phyloP scores from a whole-genome alignment of 1,284 basidiomycete genomes.

The Puccinia horiana region DNA sequence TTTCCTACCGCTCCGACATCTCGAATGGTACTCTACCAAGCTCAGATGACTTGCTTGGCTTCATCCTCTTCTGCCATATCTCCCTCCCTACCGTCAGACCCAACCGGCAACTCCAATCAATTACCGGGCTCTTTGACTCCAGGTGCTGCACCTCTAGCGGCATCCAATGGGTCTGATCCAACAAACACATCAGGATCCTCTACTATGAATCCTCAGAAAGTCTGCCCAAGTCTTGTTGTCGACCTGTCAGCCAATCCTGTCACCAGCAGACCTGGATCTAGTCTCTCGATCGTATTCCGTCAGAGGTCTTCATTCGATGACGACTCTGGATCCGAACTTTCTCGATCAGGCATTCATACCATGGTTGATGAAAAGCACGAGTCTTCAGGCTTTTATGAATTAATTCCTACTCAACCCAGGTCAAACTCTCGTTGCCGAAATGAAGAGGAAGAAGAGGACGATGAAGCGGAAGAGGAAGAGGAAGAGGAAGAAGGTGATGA shows the following conservation, averaged over 20 bases:
- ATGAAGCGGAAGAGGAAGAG: conserved; percentile 10
- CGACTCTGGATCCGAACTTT: conserved; percentile 35
- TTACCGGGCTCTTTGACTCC: not conserved
- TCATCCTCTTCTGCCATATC: not conserved
- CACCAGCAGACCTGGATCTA: not conserved
- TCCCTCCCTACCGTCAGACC: not conserved
- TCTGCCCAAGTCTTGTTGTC: not conserved
- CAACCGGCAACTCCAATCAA: not conserved
- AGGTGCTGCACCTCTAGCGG: not conserved
- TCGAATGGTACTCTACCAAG: conserved; percentile 39
- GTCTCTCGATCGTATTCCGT: not conserved
- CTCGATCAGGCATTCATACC: not conserved
- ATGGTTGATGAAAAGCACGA: not conserved
- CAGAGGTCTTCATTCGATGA: conserved; percentile 42
- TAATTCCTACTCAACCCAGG: conserved; percentile 35
- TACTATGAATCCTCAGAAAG: not conserved
- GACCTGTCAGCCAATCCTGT: not conserved
- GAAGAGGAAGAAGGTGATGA: not conserved
- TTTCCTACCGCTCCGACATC: conserved; percentile 24
- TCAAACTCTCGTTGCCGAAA: not conserved
- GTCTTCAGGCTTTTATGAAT: conserved; percentile 11
- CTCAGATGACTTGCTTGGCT: not conserved
- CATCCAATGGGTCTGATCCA: not conserved
- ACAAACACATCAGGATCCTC: not conserved
- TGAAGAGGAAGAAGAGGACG: not conserved